These are phyloP conservation scores for Podospora comata DNA, from an alignment of 495 filamentous ascomycete genomes.

Conservation along the genomic window DNA sequence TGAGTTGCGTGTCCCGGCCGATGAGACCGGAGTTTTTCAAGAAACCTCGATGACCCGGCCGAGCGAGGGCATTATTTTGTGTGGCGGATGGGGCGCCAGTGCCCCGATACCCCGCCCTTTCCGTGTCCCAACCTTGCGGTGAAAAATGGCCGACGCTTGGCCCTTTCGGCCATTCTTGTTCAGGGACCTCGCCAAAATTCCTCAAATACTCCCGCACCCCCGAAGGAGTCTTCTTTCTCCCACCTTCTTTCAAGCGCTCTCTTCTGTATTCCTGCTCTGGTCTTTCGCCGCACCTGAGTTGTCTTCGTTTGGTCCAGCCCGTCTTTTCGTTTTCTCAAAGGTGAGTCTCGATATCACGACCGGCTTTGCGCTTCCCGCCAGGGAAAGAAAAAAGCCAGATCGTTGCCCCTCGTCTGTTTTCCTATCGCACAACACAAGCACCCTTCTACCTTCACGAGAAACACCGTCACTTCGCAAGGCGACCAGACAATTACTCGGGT, in stretches of 20 bases:
- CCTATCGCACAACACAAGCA: conserved; percentile 2
- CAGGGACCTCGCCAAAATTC: conserved; percentile 29
- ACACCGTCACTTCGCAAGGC: neutral
- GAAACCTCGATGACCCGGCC: conserved; percentile 3
- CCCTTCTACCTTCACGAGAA: neutral
- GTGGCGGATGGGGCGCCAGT: conserved; percentile 10
- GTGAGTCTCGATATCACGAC: conserved; percentile 13
- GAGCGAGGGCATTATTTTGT: conserved; percentile 25
- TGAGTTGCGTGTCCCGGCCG: neutral
- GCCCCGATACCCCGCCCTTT: conserved; percentile 21
- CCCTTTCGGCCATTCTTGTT: conserved; percentile 14
- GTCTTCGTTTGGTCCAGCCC: conserved; percentile 14
- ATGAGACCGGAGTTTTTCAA: conserved; percentile 12
- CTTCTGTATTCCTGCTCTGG: conserved; percentile 10
- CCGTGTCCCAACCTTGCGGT: conserved; percentile 21
- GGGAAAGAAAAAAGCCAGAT: neutral
- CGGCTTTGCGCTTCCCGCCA: neutral
- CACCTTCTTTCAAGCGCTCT: conserved; percentile 30
- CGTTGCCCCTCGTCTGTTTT: neutral
- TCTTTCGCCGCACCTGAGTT: conserved; percentile 11
- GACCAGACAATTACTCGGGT: neutral
- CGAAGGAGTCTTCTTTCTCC: conserved; percentile 20
- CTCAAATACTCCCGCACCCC: conserved; percentile 37
- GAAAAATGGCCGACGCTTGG: conserved; percentile 33
- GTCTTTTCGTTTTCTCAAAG: conserved; percentile 14